Conservation (phyloP, 768 basidiomycete genomes). For the Leccinum pellstonianum region DNA sequence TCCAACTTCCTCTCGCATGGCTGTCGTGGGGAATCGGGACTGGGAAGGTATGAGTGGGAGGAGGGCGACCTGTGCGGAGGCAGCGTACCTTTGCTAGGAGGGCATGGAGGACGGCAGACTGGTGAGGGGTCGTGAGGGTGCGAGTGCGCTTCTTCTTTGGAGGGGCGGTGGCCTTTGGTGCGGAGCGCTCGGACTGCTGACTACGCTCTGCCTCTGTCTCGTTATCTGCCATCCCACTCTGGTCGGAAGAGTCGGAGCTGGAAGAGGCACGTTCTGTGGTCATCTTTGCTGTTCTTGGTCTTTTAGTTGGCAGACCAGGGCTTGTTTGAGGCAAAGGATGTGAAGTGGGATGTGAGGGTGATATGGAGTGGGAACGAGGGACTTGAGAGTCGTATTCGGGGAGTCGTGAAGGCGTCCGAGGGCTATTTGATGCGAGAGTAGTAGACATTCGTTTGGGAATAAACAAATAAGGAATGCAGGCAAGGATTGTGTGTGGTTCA, state of each 20-base stretch:
- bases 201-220: slow-evolving; percentile 50
- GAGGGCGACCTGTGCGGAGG: background rate
- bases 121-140: slow-evolving; percentile 85
- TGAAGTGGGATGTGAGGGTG: background rate
- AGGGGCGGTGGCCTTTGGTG: slow-evolving; percentile 31
- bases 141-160: slow-evolving; percentile 72
- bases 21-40: slow-evolving; percentile 89
- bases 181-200: slow-evolving; percentile 39
- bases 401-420: slow-evolving; percentile 21
- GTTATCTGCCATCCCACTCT: slow-evolving; percentile 58
- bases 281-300: slow-evolving; percentile 23
- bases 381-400: slow-evolving; percentile 17
- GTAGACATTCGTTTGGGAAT: slow-evolving; percentile 24
- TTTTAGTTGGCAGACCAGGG: slow-evolving; percentile 20
- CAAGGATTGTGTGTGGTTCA: slow-evolving; percentile 12
- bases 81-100: slow-evolving; percentile 74
- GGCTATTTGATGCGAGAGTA: slow-evolving; percentile 20
- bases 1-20: slow-evolving; percentile 85
- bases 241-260: slow-evolving; percentile 44
- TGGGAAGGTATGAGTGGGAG: slow-evolving; percentile 27
- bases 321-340: slow-evolving; percentile 7
- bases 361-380: background rate
- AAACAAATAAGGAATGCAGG: slow-evolving; percentile 27
- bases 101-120: slow-evolving; percentile 83
- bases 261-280: slow-evolving; percentile 26